A percentile compares a stretch with the other conserved stretches of the same genome.
Conservation (phyloP, 1,284 basidiomycete genomes). For the Cutaneotrichosporon sp. region DNA sequence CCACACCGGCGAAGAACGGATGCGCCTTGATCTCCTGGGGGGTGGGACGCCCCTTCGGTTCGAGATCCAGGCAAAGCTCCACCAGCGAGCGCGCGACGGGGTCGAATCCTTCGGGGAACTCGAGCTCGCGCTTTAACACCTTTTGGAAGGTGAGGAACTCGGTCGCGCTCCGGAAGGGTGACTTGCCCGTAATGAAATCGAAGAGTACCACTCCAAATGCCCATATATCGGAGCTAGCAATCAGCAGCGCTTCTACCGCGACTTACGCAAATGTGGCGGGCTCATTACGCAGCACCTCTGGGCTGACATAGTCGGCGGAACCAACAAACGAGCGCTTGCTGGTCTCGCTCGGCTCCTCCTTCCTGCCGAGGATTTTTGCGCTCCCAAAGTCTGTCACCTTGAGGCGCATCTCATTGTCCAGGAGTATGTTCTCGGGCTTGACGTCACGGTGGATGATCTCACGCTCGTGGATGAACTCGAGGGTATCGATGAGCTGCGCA, state of each 20-base stretch:
- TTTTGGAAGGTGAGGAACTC: constrained; percentile 63
- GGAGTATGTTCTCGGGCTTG: constrained; percentile 83
- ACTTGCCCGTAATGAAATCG: constrained; percentile 59
- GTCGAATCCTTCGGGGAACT: constrained; percentile 57
- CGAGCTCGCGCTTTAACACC: constrained; percentile 58
- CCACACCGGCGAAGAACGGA: constrained; percentile 69
- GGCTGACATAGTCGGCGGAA: constrained; percentile 93
- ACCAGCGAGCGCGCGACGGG: constrained; percentile 55
- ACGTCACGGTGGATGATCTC: constrained; percentile 89
- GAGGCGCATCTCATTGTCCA: constrained; percentile 80
- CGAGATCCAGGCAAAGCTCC: constrained; percentile 57
- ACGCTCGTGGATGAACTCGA: constrained; percentile 84
- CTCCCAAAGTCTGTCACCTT: constrained; percentile 98
- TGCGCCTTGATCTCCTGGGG: constrained; percentile 68
- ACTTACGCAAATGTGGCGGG: constrained; percentile 54
- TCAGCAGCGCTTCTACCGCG: not conserved
- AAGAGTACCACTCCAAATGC: constrained; percentile 61
- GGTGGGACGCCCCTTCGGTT: constrained; percentile 65
- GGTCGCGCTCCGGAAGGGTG: constrained; percentile 60
- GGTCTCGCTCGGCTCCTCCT: constrained; percentile 51
- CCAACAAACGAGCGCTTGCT: constrained; percentile 78
- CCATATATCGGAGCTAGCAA: constrained; percentile 57
- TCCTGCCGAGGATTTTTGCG: constrained; percentile 73
- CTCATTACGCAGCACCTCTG: constrained; percentile 80
- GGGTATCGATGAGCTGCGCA: constrained; percentile 82